Base-by-base conservation (phyloP, 1,284 basidiomycete genomes). In the Psilocybe mexicana region DNA sequence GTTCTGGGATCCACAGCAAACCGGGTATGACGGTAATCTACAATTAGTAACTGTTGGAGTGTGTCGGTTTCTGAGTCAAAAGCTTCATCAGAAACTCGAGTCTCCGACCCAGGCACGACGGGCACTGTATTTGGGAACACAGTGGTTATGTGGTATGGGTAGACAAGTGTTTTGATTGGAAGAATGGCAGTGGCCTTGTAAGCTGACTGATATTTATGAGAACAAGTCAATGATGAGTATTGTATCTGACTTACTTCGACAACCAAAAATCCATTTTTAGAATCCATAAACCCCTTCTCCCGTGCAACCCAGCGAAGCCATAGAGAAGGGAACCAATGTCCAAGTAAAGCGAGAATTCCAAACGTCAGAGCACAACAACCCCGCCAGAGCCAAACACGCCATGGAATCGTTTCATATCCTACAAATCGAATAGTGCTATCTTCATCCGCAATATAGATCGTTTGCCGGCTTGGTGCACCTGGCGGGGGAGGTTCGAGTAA, bases 241-340 rank as follows among this genome's bases (percentile, higher is more conserved):
- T 24, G 43, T 61, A 24, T 53, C 36, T 51, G 44, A 36, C 87
- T 60, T 69, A 95, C 94, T 84, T 99, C 95, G 52, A 98, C 88
- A 24, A 97, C 90, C 52, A 99, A 83, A 72, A 90, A 86, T 10
- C 92, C 88, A 64, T 84, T 73, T 47, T 79, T 76, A 8, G 87
- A 82, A 55, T 92, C 79, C 45, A 87, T 85, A 67, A 99, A 99
- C 3, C 90, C 87, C 54, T 84, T 90, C 72, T 96, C 93, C 54
- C 78, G 81, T 1, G 94, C 87, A n/a, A 93, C 89, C 81, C 88
- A 95, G 38, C 84, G 84, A 52, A 99, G 83, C 93, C 96, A 97
- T 43, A 95, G 67, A 3, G 81, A 84, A 49, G 97, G 96, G 64
- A 97, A 87, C 97, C 97, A 99, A 66, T 95, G 87, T 1, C 94